Base-by-base conservation (phyloP, 2,329 filamentous ascomycete species). In the Passalora sequoiae region DNA sequence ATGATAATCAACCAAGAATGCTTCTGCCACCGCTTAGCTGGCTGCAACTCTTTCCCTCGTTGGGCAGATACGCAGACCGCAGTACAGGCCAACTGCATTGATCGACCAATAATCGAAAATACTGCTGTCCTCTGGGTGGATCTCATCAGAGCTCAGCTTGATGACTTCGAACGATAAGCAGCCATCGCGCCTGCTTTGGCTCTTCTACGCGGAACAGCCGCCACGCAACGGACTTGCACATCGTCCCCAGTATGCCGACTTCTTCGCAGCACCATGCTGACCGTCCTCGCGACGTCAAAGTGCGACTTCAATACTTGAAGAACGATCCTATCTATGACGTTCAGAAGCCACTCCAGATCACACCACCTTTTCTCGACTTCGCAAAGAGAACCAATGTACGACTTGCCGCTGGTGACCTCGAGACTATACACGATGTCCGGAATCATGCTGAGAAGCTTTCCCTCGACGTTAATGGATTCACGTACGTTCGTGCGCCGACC, bases 281-380 rank as follows among this genome's bases (percentile, higher is more conserved):
- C n/a, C n/a, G n/a, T n/a, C n/a, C n/a, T n/a, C n/a, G n/a, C n/a
- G 74, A 77, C 33, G 44, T 60, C 7, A 20, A 54, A 21, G 58
- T 58, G 6, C 51, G 50, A 22, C 42, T 60, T 4, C 52, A 54
- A 19, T 62, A 60, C 43, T 51, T 61, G n/a, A 51, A 55, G 17
- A 46, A 57, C 27, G 49, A 54, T 24, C 52, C 54, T 6, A 44
- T 57, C 3, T 61, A 60, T 43, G 38, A 54, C 2, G 48, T 38
- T 7, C 44, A 48, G 13, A 59, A 58, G 38, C 58, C 57, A 24
- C 20, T 58, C 2, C 57, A 60, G 35, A 50, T 59, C n/a, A 57
- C 56, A 8, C 58, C 56, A 12, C 53, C 48, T 38, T 56, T 55
- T 38, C 38, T 49, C 16, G 57, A 59, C 40, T 38, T 38, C 15